Percentiles rank a stretch among this genome's conserved stretches.
Evolutionary conservation across 2,329 filamentous ascomycete species (phyloP).

Genomic region (Ophiostoma triangulosporum): DNA sequence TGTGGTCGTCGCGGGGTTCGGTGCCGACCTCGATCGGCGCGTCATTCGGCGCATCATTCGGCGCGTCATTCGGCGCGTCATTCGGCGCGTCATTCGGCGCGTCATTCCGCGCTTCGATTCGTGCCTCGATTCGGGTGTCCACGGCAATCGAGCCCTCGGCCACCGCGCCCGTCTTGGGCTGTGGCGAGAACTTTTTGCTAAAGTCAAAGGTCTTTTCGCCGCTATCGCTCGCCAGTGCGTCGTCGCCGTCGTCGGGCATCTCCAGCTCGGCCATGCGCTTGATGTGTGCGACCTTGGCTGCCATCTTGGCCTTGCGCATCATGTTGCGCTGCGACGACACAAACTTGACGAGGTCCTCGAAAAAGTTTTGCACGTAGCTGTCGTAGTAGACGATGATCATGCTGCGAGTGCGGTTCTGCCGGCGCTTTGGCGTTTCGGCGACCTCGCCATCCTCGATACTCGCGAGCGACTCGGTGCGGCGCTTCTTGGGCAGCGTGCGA

Average conservation of each 20-base stretch:
- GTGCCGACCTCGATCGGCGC: background rate
- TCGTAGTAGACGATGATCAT: constrained; percentile 91
- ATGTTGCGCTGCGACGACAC: constrained; percentile 70
- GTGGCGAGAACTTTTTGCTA: background rate
- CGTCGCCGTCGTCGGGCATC: constrained; percentile 35
- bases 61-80: background rate
- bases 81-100: background rate
- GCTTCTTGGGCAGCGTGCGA: constrained; percentile 12
- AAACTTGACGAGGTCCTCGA: constrained; percentile 71
- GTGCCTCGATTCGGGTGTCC: background rate
- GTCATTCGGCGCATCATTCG: too few relatives aligned
- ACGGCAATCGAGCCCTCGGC: background rate
- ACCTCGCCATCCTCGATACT: constrained; percentile 30
- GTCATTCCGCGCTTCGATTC: background rate
- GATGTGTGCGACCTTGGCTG: constrained; percentile 57
- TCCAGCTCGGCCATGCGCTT: constrained; percentile 46
- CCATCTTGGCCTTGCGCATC: constrained; percentile 79
- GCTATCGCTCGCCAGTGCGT: constrained; percentile 20
- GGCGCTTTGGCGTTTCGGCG: constrained; percentile 20
- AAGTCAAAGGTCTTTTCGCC: background rate
- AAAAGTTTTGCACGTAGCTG: constrained; percentile 67
- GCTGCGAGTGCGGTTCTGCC: constrained; percentile 51
- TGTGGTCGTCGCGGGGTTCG: background rate
- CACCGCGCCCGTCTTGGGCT: background rate
- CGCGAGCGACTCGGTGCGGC: constrained; percentile 37